Evolutionary conservation across 228 moss, liverwort and hornwort species (phyloP).

Genomic region (Sphagnum fallax): DNA sequence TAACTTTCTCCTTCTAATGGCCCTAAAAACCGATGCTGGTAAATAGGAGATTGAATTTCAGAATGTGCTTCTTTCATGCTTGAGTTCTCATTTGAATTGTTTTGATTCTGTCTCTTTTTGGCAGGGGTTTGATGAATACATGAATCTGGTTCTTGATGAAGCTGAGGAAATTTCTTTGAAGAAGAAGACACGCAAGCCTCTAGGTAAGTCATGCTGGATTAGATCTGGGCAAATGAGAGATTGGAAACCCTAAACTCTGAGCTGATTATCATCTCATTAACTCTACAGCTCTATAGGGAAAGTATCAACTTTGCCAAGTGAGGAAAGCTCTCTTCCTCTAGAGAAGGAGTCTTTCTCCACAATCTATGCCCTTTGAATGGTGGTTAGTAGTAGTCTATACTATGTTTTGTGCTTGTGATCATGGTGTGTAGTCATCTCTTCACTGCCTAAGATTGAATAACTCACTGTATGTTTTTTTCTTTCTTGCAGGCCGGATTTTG

Average conservation of each 20-base stretch:
- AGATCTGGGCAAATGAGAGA: not conserved
- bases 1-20: conserved; percentile 9
- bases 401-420: too few species aligned
- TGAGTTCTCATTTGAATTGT: not conserved
- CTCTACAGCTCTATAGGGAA: not conserved
- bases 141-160: conserved; percentile 96
- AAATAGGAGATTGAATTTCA: not conserved
- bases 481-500: conserved; percentile 31
- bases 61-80: not conserved
- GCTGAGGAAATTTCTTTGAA: conserved; percentile 94
- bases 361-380: too few species aligned
- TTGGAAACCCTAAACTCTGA: too few species aligned
- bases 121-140: conserved; percentile 95
- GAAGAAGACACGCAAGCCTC: conserved; percentile 89
- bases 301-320: too few species aligned
- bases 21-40: not conserved
- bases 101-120: not conserved
- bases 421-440: too few species aligned
- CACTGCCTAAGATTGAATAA: not conserved
- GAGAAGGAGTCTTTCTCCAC: too few species aligned
- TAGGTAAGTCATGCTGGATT: conserved; percentile 23
- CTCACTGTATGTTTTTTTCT: not conserved
- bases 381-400: too few species aligned
- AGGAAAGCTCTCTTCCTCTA: too few species aligned
- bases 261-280: not conserved